Evolutionary conservation across 768 basidiomycete genomes (phyloP), one percentile per base, ranked within the genome.

Genomic region (Podaxis pistillaris): DNA sequence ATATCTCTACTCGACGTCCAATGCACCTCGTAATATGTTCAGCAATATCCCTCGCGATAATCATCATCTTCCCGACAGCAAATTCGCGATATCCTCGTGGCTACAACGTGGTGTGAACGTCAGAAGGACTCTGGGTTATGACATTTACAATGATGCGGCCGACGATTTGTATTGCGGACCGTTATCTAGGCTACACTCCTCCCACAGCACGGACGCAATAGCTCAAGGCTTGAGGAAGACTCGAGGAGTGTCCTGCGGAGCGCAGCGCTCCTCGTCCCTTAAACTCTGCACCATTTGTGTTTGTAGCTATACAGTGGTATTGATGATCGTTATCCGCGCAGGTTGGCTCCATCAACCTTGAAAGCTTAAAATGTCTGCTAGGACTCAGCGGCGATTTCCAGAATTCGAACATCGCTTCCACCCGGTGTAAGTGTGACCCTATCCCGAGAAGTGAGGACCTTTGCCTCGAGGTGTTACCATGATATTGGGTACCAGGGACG

Each of bases 301-400:
- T 7, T 44, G 19, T 15, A 15, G n/a, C 5, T n/a, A 19, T 15
- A n/a, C 6, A n/a, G 28, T 6, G 41, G n/a, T 19, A 7, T 8
- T 44, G 41, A 44, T n/a, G 41, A 44, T 44, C 41, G 4, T 44
- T 4, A 19, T 19, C 19, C 1, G n/a, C n/a, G 24, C 22, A 50
- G 9, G 24, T 11, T 12, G 24, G 11, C 4, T 38, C 28, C 11
- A 40, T 15, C 17, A 49, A 47, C 22, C 19, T 59, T 50, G 47
- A 50, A 51, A 59, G 58, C 47, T 49, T 59, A 59, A 58, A 38
- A 40, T 26, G 17, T 59, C 22, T 9, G 47, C 1, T n/a, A 8
- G 15, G 36, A 59, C 49, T 46, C 56, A 56, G 56, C 58, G 58
- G 36, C 38, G 58, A 50, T 50, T 37, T 33, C n/a, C 24, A 50